Conservation (phyloP, 2,329 filamentous ascomycete species). For the Chaetomium strumarium region DNA sequence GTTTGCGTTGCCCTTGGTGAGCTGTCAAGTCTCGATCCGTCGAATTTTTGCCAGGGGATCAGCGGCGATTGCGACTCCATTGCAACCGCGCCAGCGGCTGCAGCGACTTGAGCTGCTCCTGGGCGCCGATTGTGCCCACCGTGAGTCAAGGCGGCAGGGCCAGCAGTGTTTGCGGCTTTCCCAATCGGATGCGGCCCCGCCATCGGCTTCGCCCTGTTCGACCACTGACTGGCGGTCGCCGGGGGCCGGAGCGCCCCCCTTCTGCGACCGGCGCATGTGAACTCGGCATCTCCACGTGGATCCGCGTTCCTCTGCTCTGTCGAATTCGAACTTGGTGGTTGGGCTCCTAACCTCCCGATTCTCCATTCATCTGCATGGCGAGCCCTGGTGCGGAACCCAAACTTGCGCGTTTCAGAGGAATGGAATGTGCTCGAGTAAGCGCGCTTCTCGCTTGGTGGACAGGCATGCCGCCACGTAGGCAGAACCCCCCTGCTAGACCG, state of each 20-base stretch:
- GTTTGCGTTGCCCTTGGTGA: conserved; percentile 8
- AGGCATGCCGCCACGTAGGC: conserved; percentile 13
- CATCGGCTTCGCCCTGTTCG: conserved; percentile 5
- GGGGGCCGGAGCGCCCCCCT: conserved; percentile 13
- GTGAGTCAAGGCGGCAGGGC: conserved; percentile 11
- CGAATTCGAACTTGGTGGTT: neutral
- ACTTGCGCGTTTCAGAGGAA: conserved; percentile 5
- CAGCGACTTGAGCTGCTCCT: too few relatives aligned
- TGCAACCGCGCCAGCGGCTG: too few relatives aligned
- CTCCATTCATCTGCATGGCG: too few relatives aligned
- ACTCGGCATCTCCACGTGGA: conserved; percentile 16
- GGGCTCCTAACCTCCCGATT: neutral
- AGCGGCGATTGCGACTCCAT: neutral
- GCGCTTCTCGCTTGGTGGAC: conserved; percentile 6
- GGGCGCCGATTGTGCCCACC: neutral
- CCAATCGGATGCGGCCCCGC: conserved; percentile 22
- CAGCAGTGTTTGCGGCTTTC: conserved; percentile 12
- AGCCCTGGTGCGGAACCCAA: conserved; percentile 10
- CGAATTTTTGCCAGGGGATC: neutral
- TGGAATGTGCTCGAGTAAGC: conserved; percentile 4
- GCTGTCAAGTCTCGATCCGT: conserved; percentile 12
- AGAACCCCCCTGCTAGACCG: neutral
- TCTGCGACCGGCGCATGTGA: conserved; percentile 12
- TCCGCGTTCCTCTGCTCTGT: neutral
- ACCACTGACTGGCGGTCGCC: conserved; percentile 5